phyloP scores from a whole-genome alignment of 768 basidiomycete species.

The Boletus eberwhitei region DNA sequence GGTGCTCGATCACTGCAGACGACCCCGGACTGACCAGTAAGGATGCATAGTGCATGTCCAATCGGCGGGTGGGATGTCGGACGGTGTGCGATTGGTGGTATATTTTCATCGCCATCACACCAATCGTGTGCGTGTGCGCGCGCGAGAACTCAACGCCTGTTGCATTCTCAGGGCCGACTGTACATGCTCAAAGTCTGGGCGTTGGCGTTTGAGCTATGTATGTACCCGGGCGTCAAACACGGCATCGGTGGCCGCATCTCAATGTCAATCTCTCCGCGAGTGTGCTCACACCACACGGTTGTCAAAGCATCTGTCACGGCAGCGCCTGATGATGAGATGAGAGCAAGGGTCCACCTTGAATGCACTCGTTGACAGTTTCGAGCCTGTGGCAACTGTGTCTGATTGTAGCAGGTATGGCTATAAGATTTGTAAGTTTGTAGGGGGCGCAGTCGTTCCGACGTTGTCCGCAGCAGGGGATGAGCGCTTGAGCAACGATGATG shows the following conservation, averaged over 20 bases:
- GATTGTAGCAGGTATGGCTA: conserved; percentile 9
- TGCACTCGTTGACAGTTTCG: not conserved
- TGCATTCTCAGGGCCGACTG: not conserved
- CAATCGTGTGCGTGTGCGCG: not conserved
- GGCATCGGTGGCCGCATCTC: not conserved
- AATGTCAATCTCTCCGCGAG: not conserved
- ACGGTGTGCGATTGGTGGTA: not conserved
- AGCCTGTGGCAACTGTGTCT: conserved; percentile 9
- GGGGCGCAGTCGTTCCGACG: not conserved
- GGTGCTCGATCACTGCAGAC: not conserved
- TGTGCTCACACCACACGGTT: not conserved
- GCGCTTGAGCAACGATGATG: not conserved
- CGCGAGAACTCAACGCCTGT: not conserved
- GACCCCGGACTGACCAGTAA: not conserved
- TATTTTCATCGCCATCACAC: not conserved
- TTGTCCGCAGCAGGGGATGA: not conserved
- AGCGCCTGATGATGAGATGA: not conserved
- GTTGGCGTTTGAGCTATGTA: not conserved
- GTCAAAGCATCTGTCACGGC: not conserved
- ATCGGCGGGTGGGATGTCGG: not conserved
- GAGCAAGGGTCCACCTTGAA: not conserved
- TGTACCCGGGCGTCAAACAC: not conserved
- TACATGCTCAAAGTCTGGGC: not conserved
- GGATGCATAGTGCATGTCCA: not conserved
- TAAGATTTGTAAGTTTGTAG: not conserved